Evolutionary conservation across 2,329 filamentous ascomycete genomes (phyloP).

Genomic region (Talaromyces sp.): DNA sequence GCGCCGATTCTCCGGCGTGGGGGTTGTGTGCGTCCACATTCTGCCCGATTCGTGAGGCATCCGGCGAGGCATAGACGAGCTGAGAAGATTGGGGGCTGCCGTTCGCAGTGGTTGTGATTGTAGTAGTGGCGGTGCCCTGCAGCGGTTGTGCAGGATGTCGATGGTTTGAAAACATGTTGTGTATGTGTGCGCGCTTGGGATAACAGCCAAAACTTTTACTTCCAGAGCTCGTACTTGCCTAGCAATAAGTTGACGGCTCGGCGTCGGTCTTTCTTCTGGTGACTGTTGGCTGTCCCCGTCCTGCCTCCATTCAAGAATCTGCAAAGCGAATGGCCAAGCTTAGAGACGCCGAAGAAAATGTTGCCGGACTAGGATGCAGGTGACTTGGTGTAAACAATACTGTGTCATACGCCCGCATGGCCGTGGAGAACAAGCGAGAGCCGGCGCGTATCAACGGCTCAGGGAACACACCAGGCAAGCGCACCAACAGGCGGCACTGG

Average conservation of each 20-base stretch:
- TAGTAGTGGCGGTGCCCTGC: neutral
- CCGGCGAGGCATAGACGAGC: slow-evolving; percentile 13
- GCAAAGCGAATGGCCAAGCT: neutral
- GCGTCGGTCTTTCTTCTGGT: neutral
- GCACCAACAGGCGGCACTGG: slow-evolving; percentile 3
- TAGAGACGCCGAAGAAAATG: neutral
- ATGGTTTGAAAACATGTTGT: slow-evolving; percentile 18
- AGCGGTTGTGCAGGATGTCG: slow-evolving; percentile 8
- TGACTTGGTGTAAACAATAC: neutral
- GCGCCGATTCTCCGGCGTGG: slow-evolving; percentile 3
- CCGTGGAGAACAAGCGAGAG: slow-evolving; percentile 5
- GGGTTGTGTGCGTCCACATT: slow-evolving; percentile 8
- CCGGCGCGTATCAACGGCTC: slow-evolving; percentile 10
- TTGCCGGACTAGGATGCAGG: neutral
- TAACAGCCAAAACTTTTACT: neutral
- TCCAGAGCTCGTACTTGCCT: neutral
- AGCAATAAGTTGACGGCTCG: neutral
- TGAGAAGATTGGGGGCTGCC: slow-evolving; percentile 13
- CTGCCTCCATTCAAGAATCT: neutral
- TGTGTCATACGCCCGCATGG: neutral
- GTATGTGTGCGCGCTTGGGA: neutral
- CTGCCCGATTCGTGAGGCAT: slow-evolving; percentile 1
- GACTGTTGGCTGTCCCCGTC: neutral
- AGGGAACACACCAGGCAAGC: neutral
- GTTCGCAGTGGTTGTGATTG: slow-evolving; percentile 4